Percentiles rank a stretch among this genome's conserved stretches.
These are phyloP conservation scores for Fusarium gaditjirri DNA, from an alignment of 2,329 filamentous ascomycete species.

Conservation along the genomic window DNA sequence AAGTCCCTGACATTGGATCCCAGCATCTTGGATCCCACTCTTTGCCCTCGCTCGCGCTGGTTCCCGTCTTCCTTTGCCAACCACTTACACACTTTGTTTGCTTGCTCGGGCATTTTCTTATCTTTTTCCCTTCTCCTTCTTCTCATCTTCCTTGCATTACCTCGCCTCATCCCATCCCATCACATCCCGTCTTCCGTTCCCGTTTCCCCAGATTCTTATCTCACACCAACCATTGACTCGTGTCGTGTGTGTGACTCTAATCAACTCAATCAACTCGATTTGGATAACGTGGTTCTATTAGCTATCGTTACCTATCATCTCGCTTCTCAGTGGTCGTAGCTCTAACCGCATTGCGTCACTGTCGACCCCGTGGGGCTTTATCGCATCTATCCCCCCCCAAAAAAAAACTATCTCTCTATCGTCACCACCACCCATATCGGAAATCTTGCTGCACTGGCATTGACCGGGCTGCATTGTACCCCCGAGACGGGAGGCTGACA, in stretches of 20 bases:
- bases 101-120: conserved; percentile 35
- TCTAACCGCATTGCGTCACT: conserved; percentile 46
- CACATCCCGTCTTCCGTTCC: conserved; percentile 28
- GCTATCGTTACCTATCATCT: conserved; percentile 40
- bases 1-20: conserved; percentile 42
- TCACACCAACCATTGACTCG: conserved; percentile 42
- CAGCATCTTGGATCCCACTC: conserved; percentile 45
- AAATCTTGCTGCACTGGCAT: conserved; percentile 12
- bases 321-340: conserved; percentile 43
- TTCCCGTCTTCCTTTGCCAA: conserved; percentile 21
- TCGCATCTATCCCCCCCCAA: conserved; percentile 7
- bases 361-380: conserved; percentile 41
- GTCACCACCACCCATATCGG: conserved; percentile 23
- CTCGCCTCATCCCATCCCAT: conserved; percentile 15
- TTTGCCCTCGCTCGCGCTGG: conserved; percentile 37
- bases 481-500: conserved; percentile 21
- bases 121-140: conserved; percentile 37
- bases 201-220: conserved; percentile 47
- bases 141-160: conserved; percentile 28
- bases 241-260: conserved; percentile 27
- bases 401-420: conserved; percentile 22
- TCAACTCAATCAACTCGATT: conserved; percentile 33
- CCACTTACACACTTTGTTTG: conserved; percentile 42
- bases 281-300: conserved; percentile 47
- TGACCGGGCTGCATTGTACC: conserved; percentile 14